phyloP scores from a whole-genome alignment of 257 asterid species.

The Gentiana straminea region DNA sequence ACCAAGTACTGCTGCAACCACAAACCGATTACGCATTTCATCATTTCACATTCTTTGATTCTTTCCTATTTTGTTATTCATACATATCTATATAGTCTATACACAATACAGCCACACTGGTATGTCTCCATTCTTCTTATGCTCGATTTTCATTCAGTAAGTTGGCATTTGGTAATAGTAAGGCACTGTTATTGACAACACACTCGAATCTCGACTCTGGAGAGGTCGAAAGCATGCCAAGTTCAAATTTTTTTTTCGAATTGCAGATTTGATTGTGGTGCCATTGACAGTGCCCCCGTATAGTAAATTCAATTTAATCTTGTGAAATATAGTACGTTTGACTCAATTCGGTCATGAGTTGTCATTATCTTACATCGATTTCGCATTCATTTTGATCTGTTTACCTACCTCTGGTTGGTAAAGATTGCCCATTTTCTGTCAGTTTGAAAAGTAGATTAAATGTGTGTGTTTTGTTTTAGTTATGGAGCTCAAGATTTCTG shows the following conservation, averaged over 20 bases:
- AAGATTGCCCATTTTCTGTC: too few species aligned
- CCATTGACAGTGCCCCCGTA: too few species aligned
- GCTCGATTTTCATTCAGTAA: background rate
- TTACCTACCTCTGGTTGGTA: too few species aligned
- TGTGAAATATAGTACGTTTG: too few species aligned
- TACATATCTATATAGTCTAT: background rate
- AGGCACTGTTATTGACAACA: background rate
- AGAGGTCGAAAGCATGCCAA: too few species aligned
- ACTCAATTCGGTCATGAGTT: too few species aligned
- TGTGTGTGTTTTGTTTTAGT: background rate
- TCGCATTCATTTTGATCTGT: too few species aligned
- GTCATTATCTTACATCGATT: too few species aligned
- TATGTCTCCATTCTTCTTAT: conserved; percentile 12
- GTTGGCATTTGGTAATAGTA: conserved; percentile 1
- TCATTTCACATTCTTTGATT: conserved; percentile 24
- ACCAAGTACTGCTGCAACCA: background rate
- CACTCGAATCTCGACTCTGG: too few species aligned
- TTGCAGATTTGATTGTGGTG: too few species aligned
- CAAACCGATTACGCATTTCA: conserved; percentile 9
- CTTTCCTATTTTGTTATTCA: conserved; percentile 16
- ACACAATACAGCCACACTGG: conserved; percentile 18
- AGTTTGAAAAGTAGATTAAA: background rate
- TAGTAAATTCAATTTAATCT: too few species aligned
- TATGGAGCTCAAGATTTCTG: background rate
- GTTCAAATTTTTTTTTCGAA: too few species aligned